phyloP scores from a whole-genome alignment of 495 filamentous ascomycete genomes.

The Hypoxylon lienhwacheense region DNA sequence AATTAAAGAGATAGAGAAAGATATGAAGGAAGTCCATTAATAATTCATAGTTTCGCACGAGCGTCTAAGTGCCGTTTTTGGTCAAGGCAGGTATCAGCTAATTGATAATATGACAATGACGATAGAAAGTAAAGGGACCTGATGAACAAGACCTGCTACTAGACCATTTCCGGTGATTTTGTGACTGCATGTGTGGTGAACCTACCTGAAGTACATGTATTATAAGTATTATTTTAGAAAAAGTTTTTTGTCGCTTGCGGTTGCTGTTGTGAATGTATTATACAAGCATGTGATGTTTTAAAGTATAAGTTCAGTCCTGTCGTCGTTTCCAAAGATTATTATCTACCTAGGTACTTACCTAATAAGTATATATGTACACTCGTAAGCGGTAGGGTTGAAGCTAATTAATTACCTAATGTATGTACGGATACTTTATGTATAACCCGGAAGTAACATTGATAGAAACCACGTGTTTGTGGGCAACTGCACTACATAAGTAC shows the following conservation, averaged over 20 bases:
- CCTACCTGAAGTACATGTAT: no score
- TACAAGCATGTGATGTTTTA: no score
- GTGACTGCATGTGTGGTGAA: background rate
- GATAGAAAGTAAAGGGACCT: background rate
- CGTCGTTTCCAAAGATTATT: constrained; percentile 2
- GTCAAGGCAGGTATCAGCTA: background rate
- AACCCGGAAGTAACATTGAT: background rate
- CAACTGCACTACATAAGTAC: constrained; percentile 10
- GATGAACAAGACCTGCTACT: background rate
- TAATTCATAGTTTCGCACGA: constrained; percentile 6
- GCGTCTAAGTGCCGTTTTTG: constrained; percentile 2
- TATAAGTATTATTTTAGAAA: no score
- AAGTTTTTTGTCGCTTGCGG: constrained; percentile 6
- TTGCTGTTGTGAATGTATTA: no score
- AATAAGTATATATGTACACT: background rate
- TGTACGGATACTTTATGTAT: background rate
- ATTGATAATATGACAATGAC: background rate
- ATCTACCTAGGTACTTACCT: background rate
- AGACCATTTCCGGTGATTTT: constrained; percentile 13
- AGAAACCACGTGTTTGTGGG: constrained; percentile 20
- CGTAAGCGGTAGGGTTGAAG: no score
- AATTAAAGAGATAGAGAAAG: constrained; percentile 2
- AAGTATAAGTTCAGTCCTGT: no score
- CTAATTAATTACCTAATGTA: background rate
- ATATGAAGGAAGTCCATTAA: background rate